Evolutionary conservation across 2,329 filamentous ascomycete species (phyloP).

Genomic region (Ascomycota sp.): DNA sequence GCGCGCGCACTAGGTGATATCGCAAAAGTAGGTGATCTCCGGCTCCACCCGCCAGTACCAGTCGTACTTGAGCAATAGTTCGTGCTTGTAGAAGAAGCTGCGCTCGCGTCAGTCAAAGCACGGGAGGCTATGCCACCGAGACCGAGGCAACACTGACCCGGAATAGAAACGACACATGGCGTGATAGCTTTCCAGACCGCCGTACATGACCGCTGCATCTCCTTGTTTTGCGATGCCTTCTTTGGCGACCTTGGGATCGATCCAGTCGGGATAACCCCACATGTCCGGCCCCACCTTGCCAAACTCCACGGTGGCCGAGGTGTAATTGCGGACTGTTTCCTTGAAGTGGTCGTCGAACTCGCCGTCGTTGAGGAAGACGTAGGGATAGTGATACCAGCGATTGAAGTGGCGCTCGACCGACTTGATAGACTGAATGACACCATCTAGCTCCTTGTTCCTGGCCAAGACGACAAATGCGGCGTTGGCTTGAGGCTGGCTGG

Average conservation of each 20-base stretch:
- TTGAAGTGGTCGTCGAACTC: slow-evolving; percentile 94
- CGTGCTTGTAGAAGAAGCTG: slow-evolving; percentile 92
- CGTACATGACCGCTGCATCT: slow-evolving; percentile 96
- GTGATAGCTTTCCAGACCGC: slow-evolving; percentile 95
- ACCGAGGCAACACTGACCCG: slow-evolving; percentile 37
- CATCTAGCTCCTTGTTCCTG: slow-evolving; percentile 87
- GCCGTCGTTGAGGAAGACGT: slow-evolving; percentile 93
- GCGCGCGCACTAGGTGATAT: slow-evolving; percentile 72
- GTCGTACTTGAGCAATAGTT: slow-evolving; percentile 85
- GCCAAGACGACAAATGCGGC: slow-evolving; percentile 91
- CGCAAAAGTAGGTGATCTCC: slow-evolving; percentile 99
- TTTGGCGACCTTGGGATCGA: slow-evolving; percentile 78
- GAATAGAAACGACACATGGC: slow-evolving; percentile 99
- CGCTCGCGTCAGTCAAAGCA: slow-evolving; percentile 5
- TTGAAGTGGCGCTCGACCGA: slow-evolving; percentile 98
- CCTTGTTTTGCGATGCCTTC: slow-evolving; percentile 95
- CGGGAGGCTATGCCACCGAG: neutral
- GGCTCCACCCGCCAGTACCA: slow-evolving; percentile 99
- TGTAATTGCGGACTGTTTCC: slow-evolving; percentile 72
- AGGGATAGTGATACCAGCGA: slow-evolving; percentile 95
- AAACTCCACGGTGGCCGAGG: slow-evolving; percentile 74
- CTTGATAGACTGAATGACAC: slow-evolving; percentile 90
- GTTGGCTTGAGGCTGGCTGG: slow-evolving; percentile 64
- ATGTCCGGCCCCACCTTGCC: slow-evolving; percentile 77
- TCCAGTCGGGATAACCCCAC: slow-evolving; percentile 97